Evolutionary conservation across 805 yeast genomes (phyloP).

Genomic region (Nakazawaea ernobii): DNA sequence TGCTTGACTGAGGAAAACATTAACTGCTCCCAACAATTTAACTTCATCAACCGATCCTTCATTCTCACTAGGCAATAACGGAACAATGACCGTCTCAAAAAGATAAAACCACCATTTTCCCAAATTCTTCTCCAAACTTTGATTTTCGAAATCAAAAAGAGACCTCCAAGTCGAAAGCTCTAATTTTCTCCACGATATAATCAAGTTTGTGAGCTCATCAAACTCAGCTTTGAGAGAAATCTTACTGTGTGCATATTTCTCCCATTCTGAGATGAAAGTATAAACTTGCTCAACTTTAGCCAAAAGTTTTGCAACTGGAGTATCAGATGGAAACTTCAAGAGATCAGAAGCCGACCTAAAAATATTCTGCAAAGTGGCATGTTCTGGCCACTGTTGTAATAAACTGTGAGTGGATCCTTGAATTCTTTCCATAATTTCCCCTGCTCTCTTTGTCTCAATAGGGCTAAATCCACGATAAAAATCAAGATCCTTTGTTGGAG

Average conservation of each 20-base stretch:
- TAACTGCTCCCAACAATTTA: conserved; percentile 52
- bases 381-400: conserved; percentile 85
- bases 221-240: conserved; percentile 56
- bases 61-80: conserved; percentile 32
- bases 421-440: conserved; percentile 38
- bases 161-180: conserved; percentile 85
- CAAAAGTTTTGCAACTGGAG: conserved; percentile 73
- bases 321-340: conserved; percentile 49
- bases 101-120: conserved; percentile 92
- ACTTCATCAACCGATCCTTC: conserved; percentile 25
- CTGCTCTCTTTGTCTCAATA: conserved; percentile 56
- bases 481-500: conserved; percentile 29
- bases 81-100: conserved; percentile 71
- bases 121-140: conserved; percentile 35
- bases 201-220: conserved; percentile 55
- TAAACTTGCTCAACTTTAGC: conserved; percentile 85
- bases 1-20: conserved; percentile 69
- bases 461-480: conserved; percentile 65
- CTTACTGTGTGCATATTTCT: conserved; percentile 78
- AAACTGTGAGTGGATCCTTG: conserved; percentile 40
- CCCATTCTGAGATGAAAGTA: conserved; percentile 86
- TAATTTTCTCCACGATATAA: conserved; percentile 86
- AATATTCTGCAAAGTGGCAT: conserved; percentile 76
- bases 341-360: conserved; percentile 61
- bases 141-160: conserved; percentile 62